Base-by-base conservation (phyloP, 495 filamentous ascomycete genomes). In the Emericellopsis terricola region DNA sequence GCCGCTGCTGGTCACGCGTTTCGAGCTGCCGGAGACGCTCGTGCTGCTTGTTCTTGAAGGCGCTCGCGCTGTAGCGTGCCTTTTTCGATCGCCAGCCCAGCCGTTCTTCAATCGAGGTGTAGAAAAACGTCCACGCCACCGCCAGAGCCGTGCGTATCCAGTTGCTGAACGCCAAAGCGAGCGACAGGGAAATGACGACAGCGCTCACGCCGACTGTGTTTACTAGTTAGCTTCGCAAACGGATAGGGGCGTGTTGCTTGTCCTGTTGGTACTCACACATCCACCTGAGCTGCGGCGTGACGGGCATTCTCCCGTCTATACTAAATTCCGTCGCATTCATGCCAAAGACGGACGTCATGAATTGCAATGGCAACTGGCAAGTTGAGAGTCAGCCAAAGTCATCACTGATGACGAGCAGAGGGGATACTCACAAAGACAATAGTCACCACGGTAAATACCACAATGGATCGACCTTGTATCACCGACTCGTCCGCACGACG, bases 361-460 rank as follows among this genome's bases (percentile, higher is more conserved):
- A 61, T 3, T 52, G 55, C 3, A 61, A 36, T 4, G 57, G 55
- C 3, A 61, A 41, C 56, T 50, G 28, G 15, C 23, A n/a, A 27
- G n/a, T 27, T 27, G 23, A 8, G 23, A 27, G 7, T 27, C n/a
- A 18, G 9, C 9, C 13, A 8, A n/a, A 33, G 20, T 6, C 13
- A 18, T 36, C 8, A 41, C 8, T 16, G 16, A 35, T 31, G 13
- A 3, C 14, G n/a, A n/a, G n/a, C n/a, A n/a, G n/a, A 23, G 10
- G 18, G 19, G n/a, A 5, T 10, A 41, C 54, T 45, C 34, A 63
- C 52, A 34, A 64, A 64, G 3, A 76, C 59, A 27, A 76, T 71
- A 2, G 69, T 74, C 39, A 76, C 62, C 11, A 76, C 57, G 0
- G 73, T 78, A 36, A 78, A 76, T 0, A 74, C 58, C 69, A 76